Conservation (phyloP, 2,329 filamentous ascomycete genomes). For the Fusarium sp. region DNA sequence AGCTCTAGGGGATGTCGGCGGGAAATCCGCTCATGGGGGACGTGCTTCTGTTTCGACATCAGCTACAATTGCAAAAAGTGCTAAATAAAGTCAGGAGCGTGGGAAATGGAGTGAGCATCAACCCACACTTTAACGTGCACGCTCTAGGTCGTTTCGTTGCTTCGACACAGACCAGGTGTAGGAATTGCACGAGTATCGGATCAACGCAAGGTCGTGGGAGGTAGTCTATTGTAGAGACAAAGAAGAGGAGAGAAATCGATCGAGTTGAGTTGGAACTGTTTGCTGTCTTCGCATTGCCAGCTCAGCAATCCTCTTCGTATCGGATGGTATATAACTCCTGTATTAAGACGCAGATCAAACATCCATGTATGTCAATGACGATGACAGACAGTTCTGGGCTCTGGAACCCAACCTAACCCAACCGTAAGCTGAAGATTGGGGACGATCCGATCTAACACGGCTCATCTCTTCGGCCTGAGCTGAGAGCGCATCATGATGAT, state of each 20-base stretch:
- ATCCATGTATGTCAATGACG: constrained; percentile 14
- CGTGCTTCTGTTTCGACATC: constrained; percentile 47
- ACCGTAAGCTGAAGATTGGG: neutral
- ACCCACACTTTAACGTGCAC: constrained; percentile 21
- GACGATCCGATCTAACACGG: neutral
- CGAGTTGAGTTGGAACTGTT: neutral
- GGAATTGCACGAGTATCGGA: neutral
- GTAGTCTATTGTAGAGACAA: neutral
- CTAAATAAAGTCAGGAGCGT: constrained; percentile 22
- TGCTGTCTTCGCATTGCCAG: constrained; percentile 34
- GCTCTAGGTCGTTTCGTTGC: constrained; percentile 22
- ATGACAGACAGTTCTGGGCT: constrained; percentile 8
- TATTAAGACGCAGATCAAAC: constrained; percentile 29
- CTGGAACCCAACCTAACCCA: neutral
- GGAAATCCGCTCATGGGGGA: constrained; percentile 31
- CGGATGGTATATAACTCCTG: constrained; percentile 34
- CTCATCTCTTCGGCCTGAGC: constrained; percentile 11
- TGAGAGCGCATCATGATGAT: constrained; percentile 24
- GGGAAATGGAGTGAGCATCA: constrained; percentile 28
- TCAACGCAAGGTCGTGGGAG: constrained; percentile 1
- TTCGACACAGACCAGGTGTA: constrained; percentile 18
- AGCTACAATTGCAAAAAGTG: constrained; percentile 32
- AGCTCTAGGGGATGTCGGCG: constrained; percentile 17
- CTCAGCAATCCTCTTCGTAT: constrained; percentile 31
- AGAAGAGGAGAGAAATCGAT: neutral